Evolutionary conservation across 1,284 basidiomycete species (phyloP), one percentile per base, ranked within the genome.

Genomic region (Malassezia cuniculi): DNA sequence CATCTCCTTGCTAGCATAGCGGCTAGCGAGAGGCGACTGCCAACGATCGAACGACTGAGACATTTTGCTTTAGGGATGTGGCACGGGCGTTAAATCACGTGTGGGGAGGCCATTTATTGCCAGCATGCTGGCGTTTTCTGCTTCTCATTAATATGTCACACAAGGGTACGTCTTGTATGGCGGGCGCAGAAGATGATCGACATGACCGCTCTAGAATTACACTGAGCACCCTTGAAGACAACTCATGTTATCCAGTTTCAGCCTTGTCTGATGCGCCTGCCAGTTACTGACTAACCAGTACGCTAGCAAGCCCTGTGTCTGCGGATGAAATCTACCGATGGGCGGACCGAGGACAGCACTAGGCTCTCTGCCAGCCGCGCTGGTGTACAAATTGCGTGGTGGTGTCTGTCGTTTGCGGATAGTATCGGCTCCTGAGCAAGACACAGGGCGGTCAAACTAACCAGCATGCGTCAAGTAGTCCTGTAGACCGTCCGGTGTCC

Each of bases 1-100:
- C 90, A 95, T 95, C 71, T 95, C 90, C 69, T 90, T 90, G 74
- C 84, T 89, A 16, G 93, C 93, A 83, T 97, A 97, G 41, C 90
- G 87, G 66, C 87, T 41, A 32, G 60, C 58, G 6, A 65, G 50
- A 5, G 61, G 61, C 28, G 61, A 65, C 39, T 65, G 61, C 61
- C 61, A 65, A 25, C 36, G 44, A 38, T 58, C 55, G 38, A 45
- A 35, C 19, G 20, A 36, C 21, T n/a, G n/a, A n/a, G n/a, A n/a
- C n/a, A n/a, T n/a, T n/a, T n/a, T n/a, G n/a, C n/a, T n/a, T n/a
- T n/a, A n/a, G n/a, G n/a, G n/a, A n/a, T n/a, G n/a, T n/a, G n/a
- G n/a, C n/a, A n/a, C n/a, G n/a, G n/a, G n/a, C n/a, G n/a, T n/a
- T n/a, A n/a, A n/a, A n/a, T n/a, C n/a, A n/a, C n/a, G n/a, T n/a